Conservation (phyloP, 257 asterid genomes). For the Jacaranda mimosifolia region DNA sequence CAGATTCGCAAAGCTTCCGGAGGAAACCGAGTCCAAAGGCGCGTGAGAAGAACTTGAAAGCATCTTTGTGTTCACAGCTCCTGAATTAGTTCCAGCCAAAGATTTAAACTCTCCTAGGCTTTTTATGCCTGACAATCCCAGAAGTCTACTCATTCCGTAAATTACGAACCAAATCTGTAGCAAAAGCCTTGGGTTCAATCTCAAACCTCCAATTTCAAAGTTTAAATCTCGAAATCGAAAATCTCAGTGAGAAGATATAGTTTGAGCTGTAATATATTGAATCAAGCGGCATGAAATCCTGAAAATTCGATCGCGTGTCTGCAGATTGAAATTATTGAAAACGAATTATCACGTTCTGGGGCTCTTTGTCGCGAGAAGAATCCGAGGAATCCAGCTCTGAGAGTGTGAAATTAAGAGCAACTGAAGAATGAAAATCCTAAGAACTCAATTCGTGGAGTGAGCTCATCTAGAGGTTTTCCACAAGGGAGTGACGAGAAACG, state of each 20-base stretch:
- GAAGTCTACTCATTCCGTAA: constrained; percentile 65
- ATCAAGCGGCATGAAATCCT: constrained; percentile 18
- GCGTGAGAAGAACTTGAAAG: constrained; percentile 52
- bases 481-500: constrained; percentile 25
- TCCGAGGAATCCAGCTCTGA: constrained; percentile 29
- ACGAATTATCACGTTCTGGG: constrained; percentile 1
- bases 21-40: constrained; percentile 60
- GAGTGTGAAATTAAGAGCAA: constrained; percentile 8
- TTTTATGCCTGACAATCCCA: constrained; percentile 76
- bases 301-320: constrained; percentile 26
- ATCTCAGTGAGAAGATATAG: background rate
- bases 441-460: constrained; percentile 19
- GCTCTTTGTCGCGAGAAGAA: constrained; percentile 8
- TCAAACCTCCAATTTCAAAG: constrained; percentile 20
- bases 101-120: constrained; percentile 69
- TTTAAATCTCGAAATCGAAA: constrained; percentile 7
- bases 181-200: constrained; percentile 23
- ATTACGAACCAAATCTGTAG: constrained; percentile 40
- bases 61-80: constrained; percentile 56
- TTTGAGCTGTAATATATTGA: constrained; percentile 17
- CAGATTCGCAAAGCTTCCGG: constrained; percentile 84
- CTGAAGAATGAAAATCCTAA: constrained; percentile 30
- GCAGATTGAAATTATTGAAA: constrained; percentile 31
- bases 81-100: constrained; percentile 51
- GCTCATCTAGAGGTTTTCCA: constrained; percentile 27